Evolutionary conservation across 2,329 filamentous ascomycete species (phyloP).

Genomic region (Blastomyces parvus): DNA sequence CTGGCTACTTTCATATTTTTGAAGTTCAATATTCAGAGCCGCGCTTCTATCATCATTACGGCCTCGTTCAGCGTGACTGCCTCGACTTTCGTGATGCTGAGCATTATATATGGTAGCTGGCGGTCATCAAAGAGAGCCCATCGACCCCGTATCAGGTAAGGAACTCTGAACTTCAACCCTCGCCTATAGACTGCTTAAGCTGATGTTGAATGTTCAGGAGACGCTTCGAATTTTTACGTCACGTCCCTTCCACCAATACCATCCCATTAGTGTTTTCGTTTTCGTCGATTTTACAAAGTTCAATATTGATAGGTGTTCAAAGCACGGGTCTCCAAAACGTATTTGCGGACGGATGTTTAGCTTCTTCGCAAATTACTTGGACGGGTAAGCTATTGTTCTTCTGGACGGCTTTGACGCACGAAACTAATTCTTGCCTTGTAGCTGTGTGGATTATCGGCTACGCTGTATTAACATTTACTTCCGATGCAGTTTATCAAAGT

Average conservation of each 20-base stretch:
- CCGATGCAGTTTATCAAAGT: constrained; percentile 15
- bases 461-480: constrained; percentile 19
- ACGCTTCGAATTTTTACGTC: constrained; percentile 12
- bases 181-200: background rate
- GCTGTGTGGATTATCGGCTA: constrained; percentile 21
- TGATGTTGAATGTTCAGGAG: constrained; percentile 1
- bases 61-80: constrained; percentile 17
- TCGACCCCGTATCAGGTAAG: constrained; percentile 9
- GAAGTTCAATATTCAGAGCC: constrained; percentile 14
- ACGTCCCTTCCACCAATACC: constrained; percentile 16
- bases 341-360: constrained; percentile 11
- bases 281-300: constrained; percentile 16
- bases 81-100: constrained; percentile 12
- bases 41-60: constrained; percentile 16
- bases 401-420: background rate
- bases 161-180: background rate
- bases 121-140: constrained; percentile 4
- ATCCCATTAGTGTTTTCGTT: constrained; percentile 16
- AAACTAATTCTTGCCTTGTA: constrained; percentile 6
- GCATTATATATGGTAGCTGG: constrained; percentile 16
- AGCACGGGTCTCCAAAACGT: constrained; percentile 13
- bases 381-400: constrained; percentile 14
- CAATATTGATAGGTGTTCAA: constrained; percentile 17
- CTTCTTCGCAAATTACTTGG: constrained; percentile 20
- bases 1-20: constrained; percentile 10